These are phyloP conservation scores for Pezizomycotina sp. DNA, from an alignment of 2,329 filamentous ascomycete genomes.

Conservation along the genomic window DNA sequence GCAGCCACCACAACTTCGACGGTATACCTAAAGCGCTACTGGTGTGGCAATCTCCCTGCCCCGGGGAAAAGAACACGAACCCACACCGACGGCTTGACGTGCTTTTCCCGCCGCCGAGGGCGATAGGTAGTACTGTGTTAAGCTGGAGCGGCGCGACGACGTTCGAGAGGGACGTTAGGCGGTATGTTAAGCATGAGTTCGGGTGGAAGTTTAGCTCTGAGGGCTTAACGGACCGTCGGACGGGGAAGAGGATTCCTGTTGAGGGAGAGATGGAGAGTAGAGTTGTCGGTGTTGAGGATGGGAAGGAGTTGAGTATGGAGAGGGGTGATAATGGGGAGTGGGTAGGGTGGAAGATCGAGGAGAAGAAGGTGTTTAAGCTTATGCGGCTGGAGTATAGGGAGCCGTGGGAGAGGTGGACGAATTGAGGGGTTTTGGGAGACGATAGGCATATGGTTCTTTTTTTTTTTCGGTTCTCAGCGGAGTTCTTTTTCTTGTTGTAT, in stretches of 20 bases:
- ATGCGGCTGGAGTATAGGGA: conserved; percentile 11
- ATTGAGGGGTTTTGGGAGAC: conserved; percentile 1
- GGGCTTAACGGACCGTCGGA: conserved; percentile 52
- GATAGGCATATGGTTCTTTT: background rate
- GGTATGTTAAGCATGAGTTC: conserved; percentile 57
- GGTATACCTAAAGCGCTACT: conserved; percentile 81
- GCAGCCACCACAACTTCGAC: conserved; percentile 48
- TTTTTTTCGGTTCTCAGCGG: background rate
- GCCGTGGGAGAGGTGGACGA: conserved; percentile 12
- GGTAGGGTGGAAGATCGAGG: conserved; percentile 16
- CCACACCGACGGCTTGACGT: conserved; percentile 79
- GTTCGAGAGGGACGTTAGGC: conserved; percentile 69
- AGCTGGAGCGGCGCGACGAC: conserved; percentile 84
- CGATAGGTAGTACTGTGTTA: conserved; percentile 69
- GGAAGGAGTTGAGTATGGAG: conserved; percentile 42
- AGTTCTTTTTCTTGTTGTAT: background rate
- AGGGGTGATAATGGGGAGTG: conserved; percentile 12
- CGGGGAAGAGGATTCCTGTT: conserved; percentile 45
- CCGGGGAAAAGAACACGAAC: conserved; percentile 46
- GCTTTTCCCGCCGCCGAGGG: conserved; percentile 75
- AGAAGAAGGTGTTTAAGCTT: conserved; percentile 15
- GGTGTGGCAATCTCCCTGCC: conserved; percentile 64
- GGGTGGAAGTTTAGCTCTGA: conserved; percentile 82
- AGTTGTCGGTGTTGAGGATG: conserved; percentile 28
- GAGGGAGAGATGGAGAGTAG: conserved; percentile 25